Evolutionary conservation across 202 grass and related monocot species (phyloP).

Genomic region (Elaeis oleifera): DNA sequence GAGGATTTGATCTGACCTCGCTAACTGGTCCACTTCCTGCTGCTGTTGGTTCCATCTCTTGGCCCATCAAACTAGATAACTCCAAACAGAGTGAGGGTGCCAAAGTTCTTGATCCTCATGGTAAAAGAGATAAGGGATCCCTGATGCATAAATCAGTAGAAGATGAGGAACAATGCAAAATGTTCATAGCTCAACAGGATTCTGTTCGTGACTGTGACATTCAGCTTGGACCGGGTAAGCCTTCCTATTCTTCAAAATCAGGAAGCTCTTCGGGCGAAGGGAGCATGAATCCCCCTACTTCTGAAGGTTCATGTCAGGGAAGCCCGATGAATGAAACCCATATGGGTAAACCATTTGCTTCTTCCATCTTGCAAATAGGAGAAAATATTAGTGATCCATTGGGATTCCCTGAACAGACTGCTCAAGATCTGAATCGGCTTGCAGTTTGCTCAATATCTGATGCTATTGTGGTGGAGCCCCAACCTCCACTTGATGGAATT

Average conservation of each 20-base stretch:
- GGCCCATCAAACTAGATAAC: conserved; percentile 48
- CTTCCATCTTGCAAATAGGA: conserved; percentile 34
- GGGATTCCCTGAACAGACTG: conserved; percentile 34
- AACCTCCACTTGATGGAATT: conserved; percentile 35
- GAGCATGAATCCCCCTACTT: conserved; percentile 61
- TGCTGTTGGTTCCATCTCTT: conserved; percentile 43
- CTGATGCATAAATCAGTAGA: conserved; percentile 28
- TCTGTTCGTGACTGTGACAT: conserved; percentile 24
- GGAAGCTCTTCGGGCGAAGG: conserved; percentile 70
- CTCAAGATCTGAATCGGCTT: conserved; percentile 21
- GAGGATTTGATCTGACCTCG: conserved; percentile 61
- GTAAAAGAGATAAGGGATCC: conserved; percentile 21
- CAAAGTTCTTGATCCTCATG: conserved; percentile 29
- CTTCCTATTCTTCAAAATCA: conserved; percentile 31
- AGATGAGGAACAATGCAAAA: conserved; percentile 11
- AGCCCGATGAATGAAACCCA: conserved; percentile 38
- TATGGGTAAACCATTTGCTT: conserved; percentile 42
- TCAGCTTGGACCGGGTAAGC: conserved; percentile 38
- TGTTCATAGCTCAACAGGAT: conserved; percentile 8
- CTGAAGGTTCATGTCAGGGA: conserved; percentile 68
- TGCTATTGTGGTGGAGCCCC: conserved; percentile 10
- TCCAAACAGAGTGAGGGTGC: conserved; percentile 31
- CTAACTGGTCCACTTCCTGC: conserved; percentile 59
- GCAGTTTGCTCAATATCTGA: background rate
- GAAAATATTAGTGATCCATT: conserved; percentile 13